Evolutionary conservation across 805 yeast genomes (phyloP).

Genomic region (Candida lessepsii): DNA sequence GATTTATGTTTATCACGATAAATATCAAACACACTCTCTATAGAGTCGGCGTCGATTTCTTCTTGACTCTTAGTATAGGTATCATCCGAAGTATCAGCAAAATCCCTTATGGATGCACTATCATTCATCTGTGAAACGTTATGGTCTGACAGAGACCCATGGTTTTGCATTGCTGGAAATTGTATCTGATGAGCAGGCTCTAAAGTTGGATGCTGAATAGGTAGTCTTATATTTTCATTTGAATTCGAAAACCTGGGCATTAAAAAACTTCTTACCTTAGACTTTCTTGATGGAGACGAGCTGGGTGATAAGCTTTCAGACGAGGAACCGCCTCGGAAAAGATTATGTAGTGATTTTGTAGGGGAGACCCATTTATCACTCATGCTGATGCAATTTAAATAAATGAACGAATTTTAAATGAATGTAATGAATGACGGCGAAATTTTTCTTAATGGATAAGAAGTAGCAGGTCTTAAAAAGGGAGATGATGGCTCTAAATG

Average conservation of each 20-base stretch:
- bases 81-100: constrained; percentile 37
- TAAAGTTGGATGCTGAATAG: constrained; percentile 5
- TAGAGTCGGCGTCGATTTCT: constrained; percentile 26
- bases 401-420: constrained; percentile 1
- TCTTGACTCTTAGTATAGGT: neutral
- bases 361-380: constrained; percentile 23
- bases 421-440: neutral
- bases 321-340: constrained; percentile 23
- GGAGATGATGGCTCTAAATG: too few species aligned
- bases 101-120: constrained; percentile 27
- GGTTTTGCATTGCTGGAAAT: neutral
- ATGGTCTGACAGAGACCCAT: neutral
- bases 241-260: constrained; percentile 1
- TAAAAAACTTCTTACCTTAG: constrained; percentile 1
- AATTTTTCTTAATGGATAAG: too few species aligned
- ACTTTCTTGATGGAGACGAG: constrained; percentile 7
- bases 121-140: neutral
- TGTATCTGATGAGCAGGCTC: neutral
- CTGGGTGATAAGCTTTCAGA: constrained; percentile 16
- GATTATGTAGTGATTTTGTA: constrained; percentile 23
- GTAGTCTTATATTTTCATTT: neutral
- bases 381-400: neutral
- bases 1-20: constrained; percentile 15
- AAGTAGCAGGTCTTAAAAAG: too few species aligned
- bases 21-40: constrained; percentile 31